Evolutionary conservation across 2,329 filamentous ascomycete species (phyloP), one percentile per base, ranked within the genome.

Genomic region (Didymella segeticola): DNA sequence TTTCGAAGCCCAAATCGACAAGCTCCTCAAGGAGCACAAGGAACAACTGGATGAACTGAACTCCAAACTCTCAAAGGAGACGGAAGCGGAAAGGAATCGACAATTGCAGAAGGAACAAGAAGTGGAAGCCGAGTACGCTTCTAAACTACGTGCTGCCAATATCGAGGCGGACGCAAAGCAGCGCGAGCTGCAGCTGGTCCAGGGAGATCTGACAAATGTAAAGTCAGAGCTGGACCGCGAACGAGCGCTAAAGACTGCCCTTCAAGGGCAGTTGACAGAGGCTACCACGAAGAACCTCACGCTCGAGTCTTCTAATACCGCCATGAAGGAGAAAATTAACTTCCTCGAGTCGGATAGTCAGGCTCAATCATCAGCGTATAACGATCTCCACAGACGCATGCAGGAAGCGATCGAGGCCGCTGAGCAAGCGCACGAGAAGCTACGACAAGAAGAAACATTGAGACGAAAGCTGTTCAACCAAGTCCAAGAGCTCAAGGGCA

Each of bases 401-500:
- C 89, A 91, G 68, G 89, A 95, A 39, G 92, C 93, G 0, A 76
- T 91, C 20, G 83, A 83, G 12, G 78, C 83, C 17, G 90, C 89
- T 1, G 86, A 89, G 25, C 82, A 85, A 29, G 87, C 90, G 1
- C 86, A 89, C 51, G 86, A 91, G 61, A 96, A 95, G 70, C 81
- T 99, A 23, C 88, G 95, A 58, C 91, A 89, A 67, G 95, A 98
- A 71, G 95, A 99, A 76, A 95, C 90, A 0, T 81, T 96, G 43
- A 86, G 95, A 12, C 86, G 95, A 19, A 93, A 96, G 64, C 83
- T 99, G 0, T 96, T 98, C 79, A 98, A 98, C 76, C 95, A 96
- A 73, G 93, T 99, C 39, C 92, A 99, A 73, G 95, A 99, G 70
- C 84, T 99, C 55, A 97, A 96, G 75, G 95, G 95, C 66, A 99